Percentiles rank a stretch among this genome's conserved stretches.
Evolutionary conservation across 805 yeast species (phyloP).

Genomic region (Ogataea nakhonphanomensis): DNA sequence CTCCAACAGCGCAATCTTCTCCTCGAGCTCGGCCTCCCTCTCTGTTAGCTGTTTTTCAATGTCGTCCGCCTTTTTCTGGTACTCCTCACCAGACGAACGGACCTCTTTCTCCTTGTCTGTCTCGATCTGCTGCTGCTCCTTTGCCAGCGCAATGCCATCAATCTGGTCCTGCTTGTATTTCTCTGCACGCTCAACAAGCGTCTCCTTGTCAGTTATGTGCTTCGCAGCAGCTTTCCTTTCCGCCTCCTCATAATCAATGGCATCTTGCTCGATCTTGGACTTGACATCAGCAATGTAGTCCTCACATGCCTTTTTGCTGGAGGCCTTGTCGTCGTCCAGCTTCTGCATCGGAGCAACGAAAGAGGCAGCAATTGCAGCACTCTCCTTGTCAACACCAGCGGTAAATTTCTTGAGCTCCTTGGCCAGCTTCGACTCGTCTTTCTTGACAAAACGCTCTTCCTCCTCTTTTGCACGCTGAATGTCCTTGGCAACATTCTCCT

Average conservation of each 20-base stretch:
- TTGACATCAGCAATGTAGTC: conserved; percentile 40
- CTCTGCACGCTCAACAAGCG: conserved; percentile 40
- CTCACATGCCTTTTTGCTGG: conserved; percentile 33
- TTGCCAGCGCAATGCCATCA: conserved; percentile 28
- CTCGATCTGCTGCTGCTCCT: conserved; percentile 30
- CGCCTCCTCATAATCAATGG: conserved; percentile 41
- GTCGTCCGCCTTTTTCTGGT: conserved; percentile 37
- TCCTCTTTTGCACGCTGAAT: conserved; percentile 35
- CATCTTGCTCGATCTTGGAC: conserved; percentile 43
- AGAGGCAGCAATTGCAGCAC: conserved; percentile 26
- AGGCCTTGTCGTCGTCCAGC: conserved; percentile 24
- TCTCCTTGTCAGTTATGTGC: conserved; percentile 44
- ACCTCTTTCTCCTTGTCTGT: conserved; percentile 33
- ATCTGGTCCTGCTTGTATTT: conserved; percentile 38
- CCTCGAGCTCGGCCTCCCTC: conserved; percentile 37
- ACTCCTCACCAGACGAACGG: conserved; percentile 39
- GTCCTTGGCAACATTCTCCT: conserved; percentile 41
- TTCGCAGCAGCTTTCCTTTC: conserved; percentile 45
- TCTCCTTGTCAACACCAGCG: conserved; percentile 40
- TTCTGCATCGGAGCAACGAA: conserved; percentile 25
- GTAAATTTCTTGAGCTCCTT: conserved; percentile 38
- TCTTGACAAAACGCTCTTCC: conserved; percentile 34
- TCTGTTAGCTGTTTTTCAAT: conserved; percentile 35
- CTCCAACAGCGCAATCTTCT: conserved; percentile 32
- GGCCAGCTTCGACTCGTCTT: conserved; percentile 31